These are phyloP conservation scores for Penicillium polonicum DNA, from an alignment of 2,329 filamentous ascomycete genomes.

Conservation along the genomic window DNA sequence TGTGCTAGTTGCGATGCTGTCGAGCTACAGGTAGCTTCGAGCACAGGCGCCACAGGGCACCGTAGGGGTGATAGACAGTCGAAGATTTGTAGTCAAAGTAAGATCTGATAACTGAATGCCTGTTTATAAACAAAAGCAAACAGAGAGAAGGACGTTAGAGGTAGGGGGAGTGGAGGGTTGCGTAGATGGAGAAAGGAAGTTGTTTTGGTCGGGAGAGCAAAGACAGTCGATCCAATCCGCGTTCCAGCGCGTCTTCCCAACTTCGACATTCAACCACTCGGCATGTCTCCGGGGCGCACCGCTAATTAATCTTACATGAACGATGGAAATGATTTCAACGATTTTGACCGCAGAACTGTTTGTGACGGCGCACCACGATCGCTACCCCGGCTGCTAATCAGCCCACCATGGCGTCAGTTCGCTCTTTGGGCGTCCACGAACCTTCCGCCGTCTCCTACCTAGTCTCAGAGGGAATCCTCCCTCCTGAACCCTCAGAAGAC, in stretches of 20 bases:
- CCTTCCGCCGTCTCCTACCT: slow-evolving; percentile 81
- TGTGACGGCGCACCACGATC: slow-evolving; percentile 21
- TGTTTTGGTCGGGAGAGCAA: slow-evolving; percentile 26
- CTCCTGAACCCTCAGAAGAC: slow-evolving; percentile 62
- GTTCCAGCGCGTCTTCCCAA: slow-evolving; percentile 32
- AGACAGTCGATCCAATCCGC: slow-evolving; percentile 24
- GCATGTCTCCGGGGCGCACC: slow-evolving; percentile 11
- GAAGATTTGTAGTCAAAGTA: background rate
- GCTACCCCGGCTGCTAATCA: slow-evolving; percentile 24
- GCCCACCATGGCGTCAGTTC: slow-evolving; percentile 77
- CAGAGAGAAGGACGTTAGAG: background rate
- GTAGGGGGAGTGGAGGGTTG: slow-evolving; percentile 13
- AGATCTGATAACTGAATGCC: background rate
- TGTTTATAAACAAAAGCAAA: background rate
- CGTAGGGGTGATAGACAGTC: slow-evolving; percentile 5
- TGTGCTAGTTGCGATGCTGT: slow-evolving; percentile 15
- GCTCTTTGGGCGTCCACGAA: slow-evolving; percentile 86
- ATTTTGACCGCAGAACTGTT: slow-evolving; percentile 22
- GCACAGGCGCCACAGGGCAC: slow-evolving; percentile 20
- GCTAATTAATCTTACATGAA: slow-evolving; percentile 13
- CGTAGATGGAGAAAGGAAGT: slow-evolving; percentile 25
- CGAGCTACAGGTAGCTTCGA: slow-evolving; percentile 11
- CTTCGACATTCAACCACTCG: slow-evolving; percentile 16
- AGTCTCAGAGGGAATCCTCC: slow-evolving; percentile 74
- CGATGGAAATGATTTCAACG: slow-evolving; percentile 31